Conservation (phyloP, 495 filamentous ascomycete species). For the Oleoguttula mirabilis region DNA sequence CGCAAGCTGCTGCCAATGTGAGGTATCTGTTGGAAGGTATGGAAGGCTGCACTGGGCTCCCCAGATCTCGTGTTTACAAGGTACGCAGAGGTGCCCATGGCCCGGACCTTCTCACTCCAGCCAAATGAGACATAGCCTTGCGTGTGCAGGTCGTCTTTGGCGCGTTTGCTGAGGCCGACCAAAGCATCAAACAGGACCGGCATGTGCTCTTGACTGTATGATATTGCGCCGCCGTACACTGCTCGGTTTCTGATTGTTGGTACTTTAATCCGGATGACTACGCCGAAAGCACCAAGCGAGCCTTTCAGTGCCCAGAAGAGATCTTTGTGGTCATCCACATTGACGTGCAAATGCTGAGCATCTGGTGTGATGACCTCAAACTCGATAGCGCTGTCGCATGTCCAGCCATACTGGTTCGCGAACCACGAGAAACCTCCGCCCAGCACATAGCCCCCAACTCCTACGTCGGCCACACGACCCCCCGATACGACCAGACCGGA, state of each 20-base stretch:
- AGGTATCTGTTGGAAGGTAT: background rate
- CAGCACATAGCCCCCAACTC: background rate
- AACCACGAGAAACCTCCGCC: constrained; percentile 4
- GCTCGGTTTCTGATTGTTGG: background rate
- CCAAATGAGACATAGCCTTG: background rate
- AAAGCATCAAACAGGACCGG: background rate
- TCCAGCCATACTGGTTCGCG: constrained; percentile 36
- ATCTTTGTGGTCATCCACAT: constrained; percentile 38
- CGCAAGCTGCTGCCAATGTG: background rate
- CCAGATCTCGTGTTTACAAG: background rate
- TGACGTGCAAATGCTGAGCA: constrained; percentile 43
- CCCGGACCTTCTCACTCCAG: background rate
- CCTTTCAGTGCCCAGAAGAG: constrained; percentile 48
- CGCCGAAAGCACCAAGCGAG: constrained; percentile 30
- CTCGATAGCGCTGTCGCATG: constrained; percentile 38
- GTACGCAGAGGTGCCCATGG: background rate
- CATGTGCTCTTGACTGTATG: background rate
- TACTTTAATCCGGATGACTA: constrained; percentile 29
- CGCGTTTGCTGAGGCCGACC: background rate
- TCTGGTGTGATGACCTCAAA: constrained; percentile 42
- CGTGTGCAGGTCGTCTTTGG: background rate
- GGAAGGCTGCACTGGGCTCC: background rate
- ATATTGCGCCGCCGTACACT: background rate
- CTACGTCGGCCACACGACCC: constrained; percentile 1
- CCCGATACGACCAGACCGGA: background rate